Base-by-base conservation (phyloP, 257 asterid genomes). In the Datura wrightii region DNA sequence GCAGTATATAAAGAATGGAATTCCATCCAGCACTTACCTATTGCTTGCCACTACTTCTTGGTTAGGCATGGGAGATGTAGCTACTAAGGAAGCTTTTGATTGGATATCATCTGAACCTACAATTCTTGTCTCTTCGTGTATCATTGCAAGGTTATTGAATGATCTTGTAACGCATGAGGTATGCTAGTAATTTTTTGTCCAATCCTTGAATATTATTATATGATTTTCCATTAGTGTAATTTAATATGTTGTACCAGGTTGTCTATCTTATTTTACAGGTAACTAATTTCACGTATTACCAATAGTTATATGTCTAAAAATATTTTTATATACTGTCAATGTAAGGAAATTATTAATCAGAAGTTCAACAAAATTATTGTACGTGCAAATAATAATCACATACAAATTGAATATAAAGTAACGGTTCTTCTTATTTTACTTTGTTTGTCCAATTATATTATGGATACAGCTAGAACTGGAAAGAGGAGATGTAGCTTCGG, bases 81-180 rank as follows among this genome's bases (percentile, higher is more conserved):
- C 54, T 0, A 53, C 74, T 2, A 74, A 62, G 44, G 85, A 83
- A 5, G 87, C 41, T 16, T 86, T 89, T 44, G 85, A 86, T 8
- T 89, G 93, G 92, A 78, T 82, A 10, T 50, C 87, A 1, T 63
- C n/a, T 11, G 84, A 85, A 10, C 91, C 93, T 0, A n/a, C 54
- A 2, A 76, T 86, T 5, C 82, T 87, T 7, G 55, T 67, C 1
- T 85, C 91, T 37, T 34, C 90, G 2, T 24, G 86, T 15, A 6
- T 72, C 10, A 86, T 89, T 78, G 34, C 55, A 5, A 86, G 93
- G 83, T 53, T 90, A 65, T 74, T 56, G 69, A 89, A 90, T 58
- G 91, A 90, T 53, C 88, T 85, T 50, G 88, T 74, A 44, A 44
- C 79, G 9, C 79, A 71, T 42, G 79, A 71, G 79, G 56, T 44